Evolutionary conservation across 2,329 filamentous ascomycete genomes (phyloP).

Genomic region (Hymenotorrendiella dingleyae): DNA sequence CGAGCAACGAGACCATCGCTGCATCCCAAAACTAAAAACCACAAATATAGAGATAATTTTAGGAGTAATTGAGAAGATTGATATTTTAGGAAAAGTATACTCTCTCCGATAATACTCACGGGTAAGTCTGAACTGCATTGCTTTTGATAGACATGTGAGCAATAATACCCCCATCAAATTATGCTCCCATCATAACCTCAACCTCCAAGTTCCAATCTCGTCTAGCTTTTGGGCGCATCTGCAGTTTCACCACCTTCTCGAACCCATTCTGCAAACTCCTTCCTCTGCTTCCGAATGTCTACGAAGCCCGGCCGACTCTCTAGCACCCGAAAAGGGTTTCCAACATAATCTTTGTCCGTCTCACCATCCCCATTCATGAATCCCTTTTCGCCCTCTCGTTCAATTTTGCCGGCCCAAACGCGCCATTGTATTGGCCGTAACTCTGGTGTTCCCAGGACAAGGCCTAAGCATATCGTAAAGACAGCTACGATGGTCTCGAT

Average conservation of each 20-base stretch:
- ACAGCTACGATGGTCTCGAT: conserved; percentile 81
- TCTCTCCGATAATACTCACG: no score
- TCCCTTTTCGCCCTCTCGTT: conserved; percentile 62
- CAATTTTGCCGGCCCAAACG: conserved; percentile 77
- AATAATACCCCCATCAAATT: no score
- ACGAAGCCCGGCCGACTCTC: conserved; percentile 81
- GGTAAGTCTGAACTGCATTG: no score
- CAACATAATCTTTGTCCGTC: conserved; percentile 62
- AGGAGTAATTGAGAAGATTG: no score
- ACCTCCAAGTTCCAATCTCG: no score
- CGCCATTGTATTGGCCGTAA: conserved; percentile 82
- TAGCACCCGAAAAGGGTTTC: conserved; percentile 73
- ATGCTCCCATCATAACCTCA: no score
- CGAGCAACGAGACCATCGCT: no score
- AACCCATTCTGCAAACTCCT: conserved; percentile 74
- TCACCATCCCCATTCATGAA: conserved; percentile 54
- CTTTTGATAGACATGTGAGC: no score
- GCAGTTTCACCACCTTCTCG: conserved; percentile 32
- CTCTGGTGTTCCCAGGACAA: conserved; percentile 71
- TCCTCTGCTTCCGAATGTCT: conserved; percentile 77
- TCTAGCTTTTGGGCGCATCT: conserved; percentile 16
- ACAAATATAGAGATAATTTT: no score
- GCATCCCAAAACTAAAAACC: no score
- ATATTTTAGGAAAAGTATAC: no score
- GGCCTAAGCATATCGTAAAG: conserved; percentile 72